Evolutionary conservation across 163 green algal species (phyloP), one percentile per base, ranked within the genome.

Genomic region (Scenedesmus sp.): DNA sequence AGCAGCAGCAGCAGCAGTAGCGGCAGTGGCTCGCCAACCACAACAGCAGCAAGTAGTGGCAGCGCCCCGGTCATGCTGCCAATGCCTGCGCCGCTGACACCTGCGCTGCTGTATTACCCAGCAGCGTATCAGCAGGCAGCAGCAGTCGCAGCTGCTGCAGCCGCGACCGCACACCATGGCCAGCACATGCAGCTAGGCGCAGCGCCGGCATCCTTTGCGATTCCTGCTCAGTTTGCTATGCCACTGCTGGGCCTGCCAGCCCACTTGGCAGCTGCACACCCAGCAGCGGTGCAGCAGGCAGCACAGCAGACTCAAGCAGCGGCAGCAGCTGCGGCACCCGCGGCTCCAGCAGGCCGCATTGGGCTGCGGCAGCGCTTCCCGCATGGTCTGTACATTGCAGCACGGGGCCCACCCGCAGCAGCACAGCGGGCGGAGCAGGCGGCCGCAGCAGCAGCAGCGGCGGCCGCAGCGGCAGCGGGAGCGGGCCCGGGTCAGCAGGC

Each of bases 281-380:
- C 56, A 46, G 82, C 51, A 87, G 82, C 61, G 2, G 56, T 26
- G 42, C 61, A 83, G 37, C 73, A 83, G 42, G 78, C 78, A 20
- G 40, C 40, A 51, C 78, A 84, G 78, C 78, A 84, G 3, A 42
- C 78, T 9, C 40, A 61, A 35, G 85, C 85, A 72, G 85, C 85
- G 44, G 85, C 68, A 30, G 83, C 61, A 81, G 85, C 85, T 59
- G 53, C 84, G 61, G 83, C 83, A 30, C 46, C 85, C 26, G 33
- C 83, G 10, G 72, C 72, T 43, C 35, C 72, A 42, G 83, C 83
- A 61, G 83, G 83, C 76, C 83, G 65, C 24, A 30, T 85, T n/a
- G 85, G 85, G 20, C 72, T 90, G 46, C 76, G 85, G 85, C 85
- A 90, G 85, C 44, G 85, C 30, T 83, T 90, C n/a, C 85, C 85